Evolutionary conservation across 2,329 filamentous ascomycete genomes (phyloP).

Genomic region (Bipolaris sorokiniana): DNA sequence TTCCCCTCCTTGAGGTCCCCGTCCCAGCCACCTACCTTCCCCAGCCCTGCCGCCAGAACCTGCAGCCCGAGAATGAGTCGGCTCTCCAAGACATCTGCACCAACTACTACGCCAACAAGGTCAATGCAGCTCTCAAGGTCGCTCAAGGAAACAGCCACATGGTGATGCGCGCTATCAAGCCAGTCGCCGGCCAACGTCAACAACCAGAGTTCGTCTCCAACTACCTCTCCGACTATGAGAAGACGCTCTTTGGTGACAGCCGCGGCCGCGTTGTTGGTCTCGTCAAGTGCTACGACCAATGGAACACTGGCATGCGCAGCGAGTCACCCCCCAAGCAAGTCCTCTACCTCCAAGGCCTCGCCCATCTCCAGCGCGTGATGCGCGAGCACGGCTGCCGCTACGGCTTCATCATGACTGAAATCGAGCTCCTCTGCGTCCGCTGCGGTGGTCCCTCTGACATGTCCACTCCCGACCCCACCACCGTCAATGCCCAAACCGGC

Average conservation of each 20-base stretch:
- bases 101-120: slow-evolving; percentile 80
- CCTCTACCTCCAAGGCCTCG: slow-evolving; percentile 83
- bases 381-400: slow-evolving; percentile 92
- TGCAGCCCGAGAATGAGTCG: slow-evolving; percentile 78
- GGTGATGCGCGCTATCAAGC: slow-evolving; percentile 52
- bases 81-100: slow-evolving; percentile 77
- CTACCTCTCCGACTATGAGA: slow-evolving; percentile 60
- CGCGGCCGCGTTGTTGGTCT: slow-evolving; percentile 75
- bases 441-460: slow-evolving; percentile 63
- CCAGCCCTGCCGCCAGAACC: slow-evolving; percentile 60
- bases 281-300: slow-evolving; percentile 90
- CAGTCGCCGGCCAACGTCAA: slow-evolving; percentile 55
- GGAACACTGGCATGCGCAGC: slow-evolving; percentile 92
- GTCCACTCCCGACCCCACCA: slow-evolving; percentile 43
- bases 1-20: slow-evolving; percentile 68
- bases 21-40: slow-evolving; percentile 68
- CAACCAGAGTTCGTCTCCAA: slow-evolving; percentile 71
- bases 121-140: slow-evolving; percentile 82
- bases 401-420: slow-evolving; percentile 95
- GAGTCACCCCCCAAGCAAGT: slow-evolving; percentile 85
- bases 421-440: slow-evolving; percentile 89
- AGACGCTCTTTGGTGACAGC: slow-evolving; percentile 55
- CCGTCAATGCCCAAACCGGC: slow-evolving; percentile 55
- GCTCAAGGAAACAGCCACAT: slow-evolving; percentile 72
- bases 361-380: slow-evolving; percentile 89